Percentiles rank a stretch among this genome's conserved stretches.
These are phyloP conservation scores for Trematosphaeria pertusa DNA, from an alignment of 2,329 filamentous ascomycete species.

Conservation along the genomic window DNA sequence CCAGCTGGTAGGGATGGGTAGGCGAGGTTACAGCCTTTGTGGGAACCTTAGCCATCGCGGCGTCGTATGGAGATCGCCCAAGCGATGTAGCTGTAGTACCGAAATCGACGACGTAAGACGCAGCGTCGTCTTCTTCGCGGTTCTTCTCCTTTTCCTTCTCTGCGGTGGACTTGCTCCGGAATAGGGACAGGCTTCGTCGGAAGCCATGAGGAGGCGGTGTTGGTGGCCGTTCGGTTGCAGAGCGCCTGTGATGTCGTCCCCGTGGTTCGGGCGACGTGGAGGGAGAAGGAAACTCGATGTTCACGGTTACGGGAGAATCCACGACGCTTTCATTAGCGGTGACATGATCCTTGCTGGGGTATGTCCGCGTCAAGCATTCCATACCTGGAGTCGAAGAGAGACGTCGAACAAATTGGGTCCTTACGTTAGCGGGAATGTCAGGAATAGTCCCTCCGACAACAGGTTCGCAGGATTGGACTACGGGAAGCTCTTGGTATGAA, in stretches of 20 bases:
- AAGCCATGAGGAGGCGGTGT: slow-evolving; percentile 30
- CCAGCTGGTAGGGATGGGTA: slow-evolving; percentile 46
- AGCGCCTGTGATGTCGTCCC: slow-evolving; percentile 11
- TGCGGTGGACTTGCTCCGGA: slow-evolving; percentile 34
- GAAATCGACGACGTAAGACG: slow-evolving; percentile 46
- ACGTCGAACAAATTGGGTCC: slow-evolving; percentile 44
- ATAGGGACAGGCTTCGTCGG: slow-evolving; percentile 38
- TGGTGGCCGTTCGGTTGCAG: slow-evolving; percentile 29
- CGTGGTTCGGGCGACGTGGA: slow-evolving; percentile 14
- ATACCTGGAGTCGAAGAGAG: slow-evolving; percentile 44
- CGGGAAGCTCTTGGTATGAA: slow-evolving; percentile 32
- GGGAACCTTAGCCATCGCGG: slow-evolving; percentile 39
- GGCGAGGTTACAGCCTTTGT: slow-evolving; percentile 28
- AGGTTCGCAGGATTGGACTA: slow-evolving; percentile 41
- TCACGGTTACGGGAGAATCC: slow-evolving; percentile 7
- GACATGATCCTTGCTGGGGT: slow-evolving; percentile 37
- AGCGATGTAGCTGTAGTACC: slow-evolving; percentile 51
- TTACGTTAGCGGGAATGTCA: slow-evolving; percentile 42
- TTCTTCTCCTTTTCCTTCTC: slow-evolving; percentile 30
- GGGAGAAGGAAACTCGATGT: slow-evolving; percentile 22
- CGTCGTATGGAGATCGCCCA: slow-evolving; percentile 54
- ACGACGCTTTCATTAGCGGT: slow-evolving; percentile 13
- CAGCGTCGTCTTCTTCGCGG: slow-evolving; percentile 20
- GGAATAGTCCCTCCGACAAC: slow-evolving; percentile 41
- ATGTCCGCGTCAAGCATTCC: slow-evolving; percentile 46